These are phyloP conservation scores for Malassezia equina DNA, from an alignment of 1,284 basidiomycete genomes.

Conservation along the genomic window DNA sequence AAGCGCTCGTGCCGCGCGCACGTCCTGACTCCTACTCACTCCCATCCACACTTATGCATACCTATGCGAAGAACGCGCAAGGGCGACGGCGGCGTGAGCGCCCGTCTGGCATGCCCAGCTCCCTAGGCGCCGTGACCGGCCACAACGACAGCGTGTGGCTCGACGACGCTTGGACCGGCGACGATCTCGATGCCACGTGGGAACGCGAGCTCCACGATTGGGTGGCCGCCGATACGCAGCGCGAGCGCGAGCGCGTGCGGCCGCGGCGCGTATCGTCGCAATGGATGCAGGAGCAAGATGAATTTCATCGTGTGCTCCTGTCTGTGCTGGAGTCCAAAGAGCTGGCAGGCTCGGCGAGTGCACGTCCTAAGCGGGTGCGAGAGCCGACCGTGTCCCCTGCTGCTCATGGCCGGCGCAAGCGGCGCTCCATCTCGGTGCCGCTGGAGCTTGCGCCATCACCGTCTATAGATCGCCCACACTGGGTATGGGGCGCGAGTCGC, in stretches of 20 bases:
- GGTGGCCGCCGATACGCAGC: neutral
- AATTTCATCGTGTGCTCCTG: slow-evolving; percentile 22
- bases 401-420: neutral
- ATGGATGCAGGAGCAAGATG: slow-evolving; percentile 20
- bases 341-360: neutral
- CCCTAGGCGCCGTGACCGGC: neutral
- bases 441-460: neutral
- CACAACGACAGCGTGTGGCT: slow-evolving; percentile 26
- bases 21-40: slow-evolving; percentile 11
- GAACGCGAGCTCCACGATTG: slow-evolving; percentile 5
- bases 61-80: slow-evolving; percentile 14
- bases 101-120: slow-evolving; percentile 9
- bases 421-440: neutral
- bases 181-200: neutral
- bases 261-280: slow-evolving; percentile 1
- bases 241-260: neutral
- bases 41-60: slow-evolving; percentile 14
- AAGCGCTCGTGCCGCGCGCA: slow-evolving; percentile 22
- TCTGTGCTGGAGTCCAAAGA: slow-evolving; percentile 17
- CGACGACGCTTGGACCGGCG: slow-evolving; percentile 10
- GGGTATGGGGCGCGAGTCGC: neutral
- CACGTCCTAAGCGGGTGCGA: neutral
- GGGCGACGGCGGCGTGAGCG: neutral
- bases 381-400: neutral
- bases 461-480: neutral